Evolutionary conservation across 306 rosid genomes (phyloP), one percentile per base, ranked within the genome.

Genomic region (Aeschynomene evenia): DNA sequence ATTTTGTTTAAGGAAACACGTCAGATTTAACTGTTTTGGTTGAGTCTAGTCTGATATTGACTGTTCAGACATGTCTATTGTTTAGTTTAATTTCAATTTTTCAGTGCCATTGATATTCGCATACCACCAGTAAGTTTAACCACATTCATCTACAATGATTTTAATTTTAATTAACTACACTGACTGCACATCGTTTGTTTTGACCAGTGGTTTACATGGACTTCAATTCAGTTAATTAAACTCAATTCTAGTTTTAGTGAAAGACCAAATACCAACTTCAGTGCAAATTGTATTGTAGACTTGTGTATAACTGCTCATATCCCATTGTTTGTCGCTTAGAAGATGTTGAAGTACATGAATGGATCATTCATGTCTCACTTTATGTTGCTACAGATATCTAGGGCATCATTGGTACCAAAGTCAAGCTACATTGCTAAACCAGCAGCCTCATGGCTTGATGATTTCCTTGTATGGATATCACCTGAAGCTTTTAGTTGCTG

Each of bases 401-500:
- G 89, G 80, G 96, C 98, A 34, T 86, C 98, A 33, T 71, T 81
- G 84, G 79, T 67, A 22, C 96, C 97, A 51, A 73, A 85, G 52
- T 84, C 93, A 68, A 90, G 87, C 84, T 87, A 90, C 84, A 93
- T 93, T 79, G 91, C 98, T 63, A 93, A 88, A 77, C 97, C 98
- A 73, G 98, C 98, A 59, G 98, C 98, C 72, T 93, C 98, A 42
- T 93, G 98, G 98, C 98, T 93, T 71, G 98, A 93, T 78, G 98
- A 93, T 76, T 93, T 93, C 82, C 98, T 93, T 48, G 98, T 93
- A 55, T 93, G 98, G 98, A 70, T 88, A 34, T 93, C 98, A 22
- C 98, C 98, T 6, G 98, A 93, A 81, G 98, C 98, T 74, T 93
- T 93, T 82, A 91, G 98, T 76, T 93, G 98, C 85, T 93, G 97